Evolutionary conservation across 495 filamentous ascomycete genomes (phyloP).

Genomic region (Tuber microsphaerosporum): DNA sequence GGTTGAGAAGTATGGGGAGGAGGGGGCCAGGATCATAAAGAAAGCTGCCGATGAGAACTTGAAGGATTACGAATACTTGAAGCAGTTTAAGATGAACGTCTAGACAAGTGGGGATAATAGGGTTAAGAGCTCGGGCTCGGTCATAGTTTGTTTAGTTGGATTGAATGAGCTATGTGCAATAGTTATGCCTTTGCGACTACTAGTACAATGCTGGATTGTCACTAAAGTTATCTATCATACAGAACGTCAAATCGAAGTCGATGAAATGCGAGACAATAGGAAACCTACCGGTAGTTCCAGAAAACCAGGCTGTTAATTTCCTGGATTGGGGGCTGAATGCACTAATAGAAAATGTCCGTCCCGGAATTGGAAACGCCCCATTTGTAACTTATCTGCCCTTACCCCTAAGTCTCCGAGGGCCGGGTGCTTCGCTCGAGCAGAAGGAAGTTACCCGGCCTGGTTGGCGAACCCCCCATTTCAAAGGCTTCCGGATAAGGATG

Average conservation of each 20-base stretch:
- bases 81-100: conserved; percentile 74
- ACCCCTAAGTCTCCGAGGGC: not conserved
- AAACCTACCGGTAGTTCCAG: not conserved
- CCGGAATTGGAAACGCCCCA: not conserved
- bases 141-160: not conserved
- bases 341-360: not conserved
- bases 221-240: not conserved
- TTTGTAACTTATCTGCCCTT: not conserved
- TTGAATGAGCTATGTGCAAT: not conserved
- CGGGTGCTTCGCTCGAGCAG: not conserved
- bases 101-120: conserved; percentile 26
- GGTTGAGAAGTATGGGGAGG: conserved; percentile 70
- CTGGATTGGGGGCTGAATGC: not conserved
- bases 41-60: conserved; percentile 71
- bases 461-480: not conserved
- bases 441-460: not conserved
- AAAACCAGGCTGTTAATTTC: not conserved
- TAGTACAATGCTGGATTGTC: not conserved
- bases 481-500: not conserved
- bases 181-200: not conserved
- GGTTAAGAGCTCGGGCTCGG: not conserved
- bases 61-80: conserved; percentile 83
- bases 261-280: not conserved
- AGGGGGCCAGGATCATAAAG: conserved; percentile 67
- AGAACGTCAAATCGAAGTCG: not conserved